These are phyloP conservation scores for Lachancea quebecensis DNA, from an alignment of 805 yeast species.

Conservation along the genomic window DNA sequence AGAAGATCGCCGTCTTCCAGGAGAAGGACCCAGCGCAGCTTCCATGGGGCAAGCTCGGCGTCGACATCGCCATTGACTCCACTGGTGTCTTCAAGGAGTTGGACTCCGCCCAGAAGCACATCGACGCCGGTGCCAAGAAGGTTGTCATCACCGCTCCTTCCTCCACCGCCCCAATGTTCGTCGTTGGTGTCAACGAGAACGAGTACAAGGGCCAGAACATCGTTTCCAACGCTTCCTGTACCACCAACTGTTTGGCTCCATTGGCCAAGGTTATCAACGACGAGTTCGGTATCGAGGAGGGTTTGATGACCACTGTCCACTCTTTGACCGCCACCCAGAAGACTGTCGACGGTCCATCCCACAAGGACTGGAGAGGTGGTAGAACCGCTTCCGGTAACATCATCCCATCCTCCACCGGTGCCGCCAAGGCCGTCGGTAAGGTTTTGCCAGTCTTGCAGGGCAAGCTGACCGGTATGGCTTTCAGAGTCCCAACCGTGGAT, in stretches of 20 bases:
- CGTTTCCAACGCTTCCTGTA: conserved; percentile 66
- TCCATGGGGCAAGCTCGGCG: conserved; percentile 60
- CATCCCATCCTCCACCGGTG: conserved; percentile 72
- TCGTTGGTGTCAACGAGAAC: conserved; percentile 61
- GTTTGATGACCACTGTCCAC: conserved; percentile 71
- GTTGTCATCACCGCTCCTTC: conserved; percentile 70
- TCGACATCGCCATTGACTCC: conserved; percentile 62
- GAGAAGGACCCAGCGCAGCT: conserved; percentile 62
- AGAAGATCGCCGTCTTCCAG: conserved; percentile 45
- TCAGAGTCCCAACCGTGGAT: conserved; percentile 70
- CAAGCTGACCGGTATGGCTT: conserved; percentile 67
- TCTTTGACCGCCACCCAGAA: conserved; percentile 68
- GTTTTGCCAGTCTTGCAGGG: conserved; percentile 67
- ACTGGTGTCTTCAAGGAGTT: conserved; percentile 65
- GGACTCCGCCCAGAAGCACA: conserved; percentile 62
- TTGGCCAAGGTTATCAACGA: conserved; percentile 64
- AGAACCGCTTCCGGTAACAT: conserved; percentile 72
- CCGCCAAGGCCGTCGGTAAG: conserved; percentile 72
- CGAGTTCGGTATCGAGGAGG: conserved; percentile 62
- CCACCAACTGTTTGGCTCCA: conserved; percentile 72
- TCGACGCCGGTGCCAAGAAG: conserved; percentile 71
- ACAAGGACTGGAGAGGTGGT: conserved; percentile 78
- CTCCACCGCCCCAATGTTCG: conserved; percentile 67
- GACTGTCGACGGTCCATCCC: conserved; percentile 73
- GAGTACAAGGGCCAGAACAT: conserved; percentile 52